Conservation (phyloP, 2,329 filamentous ascomycete species). For the Anthostomella pinea region DNA sequence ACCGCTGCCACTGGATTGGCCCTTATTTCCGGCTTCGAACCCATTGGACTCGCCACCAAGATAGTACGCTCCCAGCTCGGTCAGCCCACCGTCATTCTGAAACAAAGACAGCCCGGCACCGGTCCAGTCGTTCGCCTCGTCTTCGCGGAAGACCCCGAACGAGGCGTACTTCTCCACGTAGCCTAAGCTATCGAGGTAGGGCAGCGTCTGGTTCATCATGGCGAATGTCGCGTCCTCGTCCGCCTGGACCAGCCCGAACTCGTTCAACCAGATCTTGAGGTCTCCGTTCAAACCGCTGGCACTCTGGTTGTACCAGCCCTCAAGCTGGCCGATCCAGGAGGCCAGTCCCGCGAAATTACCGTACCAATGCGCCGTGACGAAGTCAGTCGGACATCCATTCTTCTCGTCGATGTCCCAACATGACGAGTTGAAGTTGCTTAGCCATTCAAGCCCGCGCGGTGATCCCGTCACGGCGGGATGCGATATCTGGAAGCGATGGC, state of each 20-base stretch:
- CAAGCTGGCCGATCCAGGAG: constrained; percentile 35
- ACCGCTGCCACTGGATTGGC: constrained; percentile 8
- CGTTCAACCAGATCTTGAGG: constrained; percentile 38
- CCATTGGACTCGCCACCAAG: too few species aligned
- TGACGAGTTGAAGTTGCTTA: constrained; percentile 38
- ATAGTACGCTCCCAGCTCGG: too few species aligned
- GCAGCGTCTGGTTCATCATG: constrained; percentile 41
- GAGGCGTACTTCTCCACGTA: constrained; percentile 39
- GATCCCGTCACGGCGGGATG: constrained; percentile 42
- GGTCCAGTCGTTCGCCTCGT: constrained; percentile 37
- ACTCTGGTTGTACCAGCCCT: constrained; percentile 33
- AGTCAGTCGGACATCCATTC: constrained; percentile 38
- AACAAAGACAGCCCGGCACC: too few species aligned
- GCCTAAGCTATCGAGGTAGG: constrained; percentile 33
- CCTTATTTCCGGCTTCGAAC: constrained; percentile 25
- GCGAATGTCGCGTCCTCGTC: constrained; percentile 32
- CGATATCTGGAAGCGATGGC: constrained; percentile 37
- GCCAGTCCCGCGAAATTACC: constrained; percentile 36
- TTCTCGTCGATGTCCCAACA: constrained; percentile 37
- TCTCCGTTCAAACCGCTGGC: constrained; percentile 14
- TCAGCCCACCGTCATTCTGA: too few species aligned
- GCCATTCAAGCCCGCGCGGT: constrained; percentile 36
- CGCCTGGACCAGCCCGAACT: constrained; percentile 37
- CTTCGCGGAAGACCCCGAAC: constrained; percentile 41
- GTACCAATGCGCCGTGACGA: constrained; percentile 42